A percentile compares a stretch with the other conserved stretches of the same genome.
Conservation (phyloP, 108 stramenopile species). For the Discostella stelligeroides region DNA sequence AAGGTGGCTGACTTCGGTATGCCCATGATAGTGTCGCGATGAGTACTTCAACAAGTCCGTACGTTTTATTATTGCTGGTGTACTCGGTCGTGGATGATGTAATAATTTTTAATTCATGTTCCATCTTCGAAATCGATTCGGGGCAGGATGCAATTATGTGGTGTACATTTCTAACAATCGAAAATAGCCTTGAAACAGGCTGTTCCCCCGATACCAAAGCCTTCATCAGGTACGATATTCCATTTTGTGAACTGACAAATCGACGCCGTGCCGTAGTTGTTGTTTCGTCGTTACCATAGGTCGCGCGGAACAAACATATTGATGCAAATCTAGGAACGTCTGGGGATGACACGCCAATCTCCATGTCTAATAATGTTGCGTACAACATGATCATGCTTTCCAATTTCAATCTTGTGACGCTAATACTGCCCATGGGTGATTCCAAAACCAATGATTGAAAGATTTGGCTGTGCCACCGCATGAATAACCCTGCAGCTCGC, state of each 20-base stretch:
- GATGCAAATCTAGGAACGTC: constrained; percentile 60
- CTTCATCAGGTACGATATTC: constrained; percentile 40
- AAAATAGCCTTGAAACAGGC: constrained; percentile 44
- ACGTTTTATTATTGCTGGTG: constrained; percentile 17
- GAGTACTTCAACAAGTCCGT: constrained; percentile 44
- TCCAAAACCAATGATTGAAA: constrained; percentile 22
- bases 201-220: constrained; percentile 40
- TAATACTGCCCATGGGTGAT: constrained; percentile 31
- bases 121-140: constrained; percentile 39
- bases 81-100: neutral
- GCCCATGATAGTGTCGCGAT: constrained; percentile 45
- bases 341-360: constrained; percentile 13
- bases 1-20: constrained; percentile 45
- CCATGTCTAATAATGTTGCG: constrained; percentile 23
- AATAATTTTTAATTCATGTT: constrained; percentile 31
- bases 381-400: constrained; percentile 35
- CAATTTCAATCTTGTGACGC: constrained; percentile 37
- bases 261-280: constrained; percentile 26
- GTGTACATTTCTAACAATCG: constrained; percentile 69
- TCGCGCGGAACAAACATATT: constrained; percentile 69
- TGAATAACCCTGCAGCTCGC: constrained; percentile 37
- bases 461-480: constrained; percentile 35
- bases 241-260: constrained; percentile 50
- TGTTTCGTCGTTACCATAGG: constrained; percentile 54
- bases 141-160: constrained; percentile 57